phyloP scores from a whole-genome alignment of 495 filamentous ascomycete species.

The Amniculicola lignicola region DNA sequence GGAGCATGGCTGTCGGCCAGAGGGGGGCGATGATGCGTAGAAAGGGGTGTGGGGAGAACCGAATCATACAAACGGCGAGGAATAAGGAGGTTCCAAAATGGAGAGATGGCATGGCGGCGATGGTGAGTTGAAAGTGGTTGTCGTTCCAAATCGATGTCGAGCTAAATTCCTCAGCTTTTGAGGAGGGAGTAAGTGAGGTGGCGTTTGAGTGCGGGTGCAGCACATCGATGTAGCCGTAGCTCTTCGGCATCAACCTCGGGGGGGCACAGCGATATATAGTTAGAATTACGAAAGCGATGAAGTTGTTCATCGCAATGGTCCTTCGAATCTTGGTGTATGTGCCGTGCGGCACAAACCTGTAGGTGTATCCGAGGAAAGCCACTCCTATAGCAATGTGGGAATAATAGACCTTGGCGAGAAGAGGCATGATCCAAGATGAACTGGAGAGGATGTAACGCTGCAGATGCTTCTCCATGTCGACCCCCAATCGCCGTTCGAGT shows the following conservation, averaged over 20 bases:
- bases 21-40: constrained; percentile 13
- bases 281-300: constrained; percentile 17
- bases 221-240: constrained; percentile 16
- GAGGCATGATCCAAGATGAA: not conserved
- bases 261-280: constrained; percentile 13
- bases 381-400: constrained; percentile 16
- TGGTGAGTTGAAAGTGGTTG: constrained; percentile 17
- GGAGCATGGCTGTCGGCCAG: constrained; percentile 17
- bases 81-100: constrained; percentile 27
- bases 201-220: constrained; percentile 1
- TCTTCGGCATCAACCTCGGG: constrained; percentile 9
- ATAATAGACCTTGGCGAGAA: constrained; percentile 12
- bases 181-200: not conserved
- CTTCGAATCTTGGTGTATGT: constrained; percentile 10
- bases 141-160: constrained; percentile 3
- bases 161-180: not conserved
- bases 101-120: constrained; percentile 24
- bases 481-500: not conserved
- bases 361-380: constrained; percentile 16
- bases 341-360: constrained; percentile 4
- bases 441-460: not conserved
- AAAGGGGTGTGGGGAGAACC: constrained; percentile 9
- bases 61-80: constrained; percentile 7
- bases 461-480: not conserved
- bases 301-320: constrained; percentile 21